Evolutionary conservation across 441 rosid genomes (phyloP).

Genomic region (Erodium moschatum): DNA sequence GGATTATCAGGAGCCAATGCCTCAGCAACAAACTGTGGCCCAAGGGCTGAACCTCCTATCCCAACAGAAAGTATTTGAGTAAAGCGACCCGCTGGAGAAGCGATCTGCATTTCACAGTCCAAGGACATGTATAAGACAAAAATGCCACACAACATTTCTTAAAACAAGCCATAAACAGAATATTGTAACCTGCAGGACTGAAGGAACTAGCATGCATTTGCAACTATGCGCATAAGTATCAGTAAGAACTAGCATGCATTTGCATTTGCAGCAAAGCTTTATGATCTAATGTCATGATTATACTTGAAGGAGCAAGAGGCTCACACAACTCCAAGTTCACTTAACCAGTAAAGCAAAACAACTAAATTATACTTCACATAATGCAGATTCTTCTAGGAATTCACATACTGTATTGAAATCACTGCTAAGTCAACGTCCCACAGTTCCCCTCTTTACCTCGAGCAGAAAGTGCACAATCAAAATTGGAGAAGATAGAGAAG

Average conservation of each 20-base stretch:
- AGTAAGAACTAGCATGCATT: too few species aligned
- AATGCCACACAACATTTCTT: too few species aligned
- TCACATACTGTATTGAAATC: neutral
- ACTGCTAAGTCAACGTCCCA: neutral
- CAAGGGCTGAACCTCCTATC: constrained; percentile 95
- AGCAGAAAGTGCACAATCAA: neutral
- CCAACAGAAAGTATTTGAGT: constrained; percentile 85
- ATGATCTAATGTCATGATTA: neutral
- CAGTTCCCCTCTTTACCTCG: neutral
- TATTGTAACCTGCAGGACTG: neutral
- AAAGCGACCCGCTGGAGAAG: constrained; percentile 60
- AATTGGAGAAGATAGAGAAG: too few species aligned
- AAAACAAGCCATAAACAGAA: neutral
- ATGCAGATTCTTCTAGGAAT: neutral
- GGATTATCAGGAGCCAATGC: constrained; percentile 96
- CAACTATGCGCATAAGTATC: neutral
- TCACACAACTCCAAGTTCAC: neutral
- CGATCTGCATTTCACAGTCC: constrained; percentile 40
- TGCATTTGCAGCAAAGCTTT: too few species aligned
- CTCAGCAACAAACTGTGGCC: constrained; percentile 93
- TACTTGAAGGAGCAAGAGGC: neutral
- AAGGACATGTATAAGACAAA: constrained; percentile 5
- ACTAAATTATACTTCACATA: neutral
- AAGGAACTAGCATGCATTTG: neutral
- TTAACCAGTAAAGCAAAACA: neutral